A percentile compares a stretch with the other conserved stretches of the same genome.
Conservation (phyloP, 768 basidiomycete species). For the Tricholoma terreum region DNA sequence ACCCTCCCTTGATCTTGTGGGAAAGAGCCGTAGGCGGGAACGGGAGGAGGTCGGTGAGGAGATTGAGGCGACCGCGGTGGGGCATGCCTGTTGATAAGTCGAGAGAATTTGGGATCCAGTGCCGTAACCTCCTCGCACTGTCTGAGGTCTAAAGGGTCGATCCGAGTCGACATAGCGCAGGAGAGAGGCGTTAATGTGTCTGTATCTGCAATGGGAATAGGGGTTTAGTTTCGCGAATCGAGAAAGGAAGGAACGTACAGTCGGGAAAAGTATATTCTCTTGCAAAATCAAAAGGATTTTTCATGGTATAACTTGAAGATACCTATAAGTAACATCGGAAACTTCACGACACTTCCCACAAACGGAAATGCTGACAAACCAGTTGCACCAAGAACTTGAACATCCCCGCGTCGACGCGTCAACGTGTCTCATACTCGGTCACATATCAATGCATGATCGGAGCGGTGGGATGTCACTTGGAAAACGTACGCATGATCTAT, state of each 20-base stretch:
- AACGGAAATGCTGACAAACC: too few species aligned
- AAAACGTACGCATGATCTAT: too few species aligned
- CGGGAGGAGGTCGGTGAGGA: slow-evolving; percentile 75
- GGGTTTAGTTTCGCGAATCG: background rate
- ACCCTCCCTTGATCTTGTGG: slow-evolving; percentile 83
- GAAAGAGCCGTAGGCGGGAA: slow-evolving; percentile 70
- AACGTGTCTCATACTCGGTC: too few species aligned
- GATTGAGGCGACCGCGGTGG: slow-evolving; percentile 82
- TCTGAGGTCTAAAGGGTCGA: slow-evolving; percentile 87
- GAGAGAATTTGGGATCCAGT: slow-evolving; percentile 74
- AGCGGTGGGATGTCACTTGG: too few species aligned
- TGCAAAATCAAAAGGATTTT: slow-evolving; percentile 75
- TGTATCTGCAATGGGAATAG: slow-evolving; percentile 47
- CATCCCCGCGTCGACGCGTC: too few species aligned
- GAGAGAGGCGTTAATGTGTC: slow-evolving; percentile 69
- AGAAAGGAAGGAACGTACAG: slow-evolving; percentile 44
- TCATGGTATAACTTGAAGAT: slow-evolving; percentile 54
- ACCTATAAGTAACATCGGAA: background rate
- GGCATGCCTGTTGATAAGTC: slow-evolving; percentile 71
- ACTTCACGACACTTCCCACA: too few species aligned
- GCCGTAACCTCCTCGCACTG: slow-evolving; percentile 79
- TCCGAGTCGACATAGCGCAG: slow-evolving; percentile 85
- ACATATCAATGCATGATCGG: too few species aligned
- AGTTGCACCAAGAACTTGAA: too few species aligned
- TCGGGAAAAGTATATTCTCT: slow-evolving; percentile 65